Evolutionary conservation across 1,284 basidiomycete genomes (phyloP).

Genomic region (Puccinia brachypodii): DNA sequence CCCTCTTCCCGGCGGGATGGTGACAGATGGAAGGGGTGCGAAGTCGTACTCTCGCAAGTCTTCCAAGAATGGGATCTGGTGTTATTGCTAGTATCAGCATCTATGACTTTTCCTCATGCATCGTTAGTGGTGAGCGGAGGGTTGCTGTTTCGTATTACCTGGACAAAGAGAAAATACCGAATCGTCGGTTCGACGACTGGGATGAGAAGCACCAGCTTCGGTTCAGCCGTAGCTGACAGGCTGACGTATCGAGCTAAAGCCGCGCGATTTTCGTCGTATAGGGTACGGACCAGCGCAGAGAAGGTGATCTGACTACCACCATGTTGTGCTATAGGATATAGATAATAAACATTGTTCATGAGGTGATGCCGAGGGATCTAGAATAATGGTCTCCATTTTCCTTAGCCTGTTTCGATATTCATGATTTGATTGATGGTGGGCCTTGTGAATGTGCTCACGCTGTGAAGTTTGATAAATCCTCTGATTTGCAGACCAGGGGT

Average conservation of each 20-base stretch:
- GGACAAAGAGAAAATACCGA: constrained; percentile 39
- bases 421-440: neutral
- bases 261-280: neutral
- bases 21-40: neutral
- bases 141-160: constrained; percentile 8
- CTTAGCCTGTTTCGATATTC: neutral
- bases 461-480: constrained; percentile 3
- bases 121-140: neutral
- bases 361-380: constrained; percentile 41
- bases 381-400: neutral
- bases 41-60: constrained; percentile 13
- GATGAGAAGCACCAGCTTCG: constrained; percentile 37
- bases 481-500: constrained; percentile 22
- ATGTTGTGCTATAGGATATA: neutral
- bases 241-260: constrained; percentile 32
- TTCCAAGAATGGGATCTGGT: constrained; percentile 33
- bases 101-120: neutral
- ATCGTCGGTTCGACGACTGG: constrained; percentile 11
- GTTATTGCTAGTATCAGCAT: neutral
- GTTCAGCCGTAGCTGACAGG: constrained; percentile 8
- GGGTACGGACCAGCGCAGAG: constrained; percentile 13
- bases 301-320: constrained; percentile 15
- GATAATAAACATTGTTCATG: constrained; percentile 44
- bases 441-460: constrained; percentile 13
- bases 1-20: neutral